Conservation (phyloP, 225 moss, liverwort and hornwort genomes). For the Bryum argenteum region DNA sequence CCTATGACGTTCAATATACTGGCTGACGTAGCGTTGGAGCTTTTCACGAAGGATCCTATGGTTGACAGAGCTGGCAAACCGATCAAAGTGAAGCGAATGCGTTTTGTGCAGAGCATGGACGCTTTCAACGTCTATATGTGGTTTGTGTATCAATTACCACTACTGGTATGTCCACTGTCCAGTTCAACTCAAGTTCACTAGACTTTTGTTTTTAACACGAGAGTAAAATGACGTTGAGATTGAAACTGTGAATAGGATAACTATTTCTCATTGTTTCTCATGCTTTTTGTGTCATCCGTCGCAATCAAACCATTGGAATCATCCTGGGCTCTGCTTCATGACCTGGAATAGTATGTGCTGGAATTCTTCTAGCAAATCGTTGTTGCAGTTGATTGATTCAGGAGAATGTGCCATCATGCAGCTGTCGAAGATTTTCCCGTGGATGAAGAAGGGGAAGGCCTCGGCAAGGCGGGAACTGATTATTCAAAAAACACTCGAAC, state of each 20-base stretch:
- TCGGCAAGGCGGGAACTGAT: slow-evolving; percentile 47
- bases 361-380: not conserved
- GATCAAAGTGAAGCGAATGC: slow-evolving; percentile 49
- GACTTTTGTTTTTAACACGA: not conserved
- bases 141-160: slow-evolving; percentile 61
- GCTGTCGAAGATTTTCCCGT: slow-evolving; percentile 51
- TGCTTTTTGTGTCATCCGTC: no score
- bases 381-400: not conserved
- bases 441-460: slow-evolving; percentile 51
- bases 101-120: slow-evolving; percentile 50
- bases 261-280: not conserved
- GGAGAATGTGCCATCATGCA: slow-evolving; percentile 26
- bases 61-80: slow-evolving; percentile 55
- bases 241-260: not conserved
- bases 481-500: slow-evolving; percentile 54
- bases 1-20: slow-evolving; percentile 65
- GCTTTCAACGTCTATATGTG: slow-evolving; percentile 57
- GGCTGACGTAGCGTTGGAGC: slow-evolving; percentile 57
- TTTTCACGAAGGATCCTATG: slow-evolving; percentile 71
- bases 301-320: no score
- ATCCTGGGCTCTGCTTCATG: slow-evolving; percentile 4
- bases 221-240: not conserved
- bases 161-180: slow-evolving; percentile 39
- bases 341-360: not conserved
- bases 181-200: not conserved